Percentiles rank a stretch among this genome's conserved stretches.
Evolutionary conservation across 768 basidiomycete genomes (phyloP).

Genomic region (Filobasidium floriforme): DNA sequence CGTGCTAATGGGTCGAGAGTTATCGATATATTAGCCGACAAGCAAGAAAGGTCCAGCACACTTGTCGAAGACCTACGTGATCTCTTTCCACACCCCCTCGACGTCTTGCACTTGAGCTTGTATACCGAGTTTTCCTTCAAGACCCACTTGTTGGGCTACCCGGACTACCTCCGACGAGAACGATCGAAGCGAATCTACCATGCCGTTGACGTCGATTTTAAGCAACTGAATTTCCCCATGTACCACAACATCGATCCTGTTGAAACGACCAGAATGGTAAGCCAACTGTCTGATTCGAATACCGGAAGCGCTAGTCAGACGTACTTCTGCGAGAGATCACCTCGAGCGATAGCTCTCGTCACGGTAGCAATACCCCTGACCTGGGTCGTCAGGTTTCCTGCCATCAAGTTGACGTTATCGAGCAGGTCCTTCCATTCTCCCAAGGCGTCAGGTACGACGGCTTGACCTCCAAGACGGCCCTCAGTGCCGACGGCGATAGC

Average conservation of each 20-base stretch:
- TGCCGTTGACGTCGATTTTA: constrained; percentile 77
- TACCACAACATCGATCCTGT: constrained; percentile 79
- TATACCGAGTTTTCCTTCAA: constrained; percentile 53
- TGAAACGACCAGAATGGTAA: constrained; percentile 51
- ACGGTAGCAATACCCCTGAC: constrained; percentile 61
- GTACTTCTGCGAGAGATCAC: constrained; percentile 75
- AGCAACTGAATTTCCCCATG: constrained; percentile 68
- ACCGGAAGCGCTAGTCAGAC: constrained; percentile 58
- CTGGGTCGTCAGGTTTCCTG: constrained; percentile 45
- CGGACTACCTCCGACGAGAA: constrained; percentile 65
- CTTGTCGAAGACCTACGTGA: background rate
- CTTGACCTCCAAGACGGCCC: constrained; percentile 82
- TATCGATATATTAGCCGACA: background rate
- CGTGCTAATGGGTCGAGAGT: constrained; percentile 27
- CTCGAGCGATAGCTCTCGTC: constrained; percentile 76
- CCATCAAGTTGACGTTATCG: constrained; percentile 61
- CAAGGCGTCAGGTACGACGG: constrained; percentile 77
- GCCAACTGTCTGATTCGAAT: background rate
- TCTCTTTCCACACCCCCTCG: constrained; percentile 41
- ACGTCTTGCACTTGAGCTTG: constrained; percentile 43
- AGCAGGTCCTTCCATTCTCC: constrained; percentile 69
- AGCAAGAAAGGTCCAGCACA: background rate
- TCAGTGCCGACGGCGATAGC: constrained; percentile 83
- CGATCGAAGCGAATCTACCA: constrained; percentile 82
- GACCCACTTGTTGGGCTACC: constrained; percentile 81